Evolutionary conservation across 495 filamentous ascomycete species (phyloP).

Genomic region (Penicillium lagena): DNA sequence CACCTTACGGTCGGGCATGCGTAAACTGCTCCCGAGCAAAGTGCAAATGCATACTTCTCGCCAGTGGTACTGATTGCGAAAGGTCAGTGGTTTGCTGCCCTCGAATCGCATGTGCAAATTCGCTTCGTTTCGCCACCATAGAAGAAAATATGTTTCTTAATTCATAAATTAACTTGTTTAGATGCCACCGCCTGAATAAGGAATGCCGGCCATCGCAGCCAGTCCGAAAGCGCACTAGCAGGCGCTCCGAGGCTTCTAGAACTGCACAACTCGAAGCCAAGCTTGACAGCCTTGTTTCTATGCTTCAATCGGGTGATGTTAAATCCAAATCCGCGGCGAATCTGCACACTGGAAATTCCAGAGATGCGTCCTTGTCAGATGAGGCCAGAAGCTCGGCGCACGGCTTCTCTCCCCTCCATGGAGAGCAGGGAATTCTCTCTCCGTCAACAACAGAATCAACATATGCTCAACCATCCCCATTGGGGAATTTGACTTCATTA

Average conservation of each 20-base stretch:
- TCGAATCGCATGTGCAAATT: too few species aligned
- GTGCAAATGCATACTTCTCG: constrained; percentile 45
- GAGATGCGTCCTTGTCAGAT: not conserved
- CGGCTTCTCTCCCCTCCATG: too few species aligned
- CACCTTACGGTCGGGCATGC: constrained; percentile 44
- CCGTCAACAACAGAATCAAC: constrained; percentile 7
- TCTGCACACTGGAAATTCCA: constrained; percentile 9
- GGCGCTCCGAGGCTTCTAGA: constrained; percentile 14
- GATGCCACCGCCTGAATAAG: constrained; percentile 44
- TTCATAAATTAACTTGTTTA: constrained; percentile 10
- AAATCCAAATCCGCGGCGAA: constrained; percentile 5
- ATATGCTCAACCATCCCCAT: not conserved
- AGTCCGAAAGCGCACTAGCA: constrained; percentile 26
- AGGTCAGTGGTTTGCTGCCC: constrained; percentile 21
- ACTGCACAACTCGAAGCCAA: constrained; percentile 44
- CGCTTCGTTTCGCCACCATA: too few species aligned
- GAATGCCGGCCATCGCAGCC: constrained; percentile 31
- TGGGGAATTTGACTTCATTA: constrained; percentile 7
- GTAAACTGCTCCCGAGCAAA: constrained; percentile 50
- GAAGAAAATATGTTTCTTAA: too few species aligned
- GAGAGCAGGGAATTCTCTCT: constrained; percentile 5
- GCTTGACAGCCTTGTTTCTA: constrained; percentile 42
- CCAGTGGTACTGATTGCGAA: constrained; percentile 35
- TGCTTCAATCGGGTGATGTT: constrained; percentile 26
- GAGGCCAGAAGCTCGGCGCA: not conserved